Conservation (phyloP, 1,284 basidiomycete species). For the Ganoderma meredithae region DNA sequence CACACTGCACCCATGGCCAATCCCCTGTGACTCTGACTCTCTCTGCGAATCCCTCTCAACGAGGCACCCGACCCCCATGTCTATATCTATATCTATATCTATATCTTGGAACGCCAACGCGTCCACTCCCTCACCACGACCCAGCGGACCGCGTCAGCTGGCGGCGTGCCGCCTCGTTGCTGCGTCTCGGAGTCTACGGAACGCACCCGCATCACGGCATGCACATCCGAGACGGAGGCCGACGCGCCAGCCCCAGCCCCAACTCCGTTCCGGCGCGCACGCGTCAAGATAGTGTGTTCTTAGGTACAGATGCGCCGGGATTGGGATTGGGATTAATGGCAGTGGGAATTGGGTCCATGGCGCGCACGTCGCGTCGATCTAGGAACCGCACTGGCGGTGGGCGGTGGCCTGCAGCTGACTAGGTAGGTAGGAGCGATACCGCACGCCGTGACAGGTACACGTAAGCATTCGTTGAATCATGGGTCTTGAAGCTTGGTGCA, state of each 20-base stretch:
- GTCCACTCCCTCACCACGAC: not conserved
- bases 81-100: too few species aligned
- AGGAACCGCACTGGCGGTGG: not conserved
- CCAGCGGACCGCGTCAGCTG: constrained; percentile 29
- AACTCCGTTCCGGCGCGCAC: not conserved
- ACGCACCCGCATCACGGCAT: not conserved
- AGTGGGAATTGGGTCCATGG: too few species aligned
- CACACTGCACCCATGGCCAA: not conserved
- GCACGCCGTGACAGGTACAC: not conserved
- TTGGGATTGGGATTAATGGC: not conserved
- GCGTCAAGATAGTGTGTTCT: not conserved
- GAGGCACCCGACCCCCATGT: not conserved
- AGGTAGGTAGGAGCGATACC: not conserved
- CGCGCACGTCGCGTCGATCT: not conserved
- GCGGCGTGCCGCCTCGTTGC: constrained; percentile 14
- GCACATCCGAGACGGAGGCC: not conserved
- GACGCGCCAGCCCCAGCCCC: not conserved
- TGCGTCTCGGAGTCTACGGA: not conserved
- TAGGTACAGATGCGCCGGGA: not conserved
- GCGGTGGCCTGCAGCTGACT: not conserved
- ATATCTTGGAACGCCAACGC: not conserved
- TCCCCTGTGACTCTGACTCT: not conserved
- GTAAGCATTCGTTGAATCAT: not conserved
- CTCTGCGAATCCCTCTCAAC: not conserved
- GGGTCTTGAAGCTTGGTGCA: too few species aligned